Conservation (phyloP, 805 yeast species). For the Yarrowia sp. region DNA sequence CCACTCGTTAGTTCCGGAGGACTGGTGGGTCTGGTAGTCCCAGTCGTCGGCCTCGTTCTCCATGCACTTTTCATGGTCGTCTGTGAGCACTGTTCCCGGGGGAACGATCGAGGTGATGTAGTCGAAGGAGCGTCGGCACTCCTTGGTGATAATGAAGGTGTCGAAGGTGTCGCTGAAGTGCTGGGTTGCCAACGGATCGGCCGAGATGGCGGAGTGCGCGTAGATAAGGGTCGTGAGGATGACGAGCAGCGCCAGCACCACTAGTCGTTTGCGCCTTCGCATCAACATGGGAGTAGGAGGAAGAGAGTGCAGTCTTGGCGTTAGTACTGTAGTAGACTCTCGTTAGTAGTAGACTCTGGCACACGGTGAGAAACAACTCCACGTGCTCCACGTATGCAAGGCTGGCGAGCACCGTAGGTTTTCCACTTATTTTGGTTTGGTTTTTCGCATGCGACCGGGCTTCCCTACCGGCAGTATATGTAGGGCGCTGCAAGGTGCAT, state of each 20-base stretch:
- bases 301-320: too few species aligned
- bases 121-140: slow-evolving; percentile 7
- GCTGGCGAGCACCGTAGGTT: neutral
- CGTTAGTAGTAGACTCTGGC: too few species aligned
- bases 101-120: neutral
- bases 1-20: neutral
- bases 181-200: slow-evolving; percentile 1
- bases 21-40: neutral
- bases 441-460: neutral
- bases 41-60: neutral
- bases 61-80: neutral
- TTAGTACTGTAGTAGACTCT: too few species aligned
- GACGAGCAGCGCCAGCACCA: neutral
- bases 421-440: neutral
- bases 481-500: neutral
- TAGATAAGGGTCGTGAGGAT: neutral
- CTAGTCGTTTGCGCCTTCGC: slow-evolving; percentile 15
- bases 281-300: neutral
- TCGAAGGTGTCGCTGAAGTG: slow-evolving; percentile 8
- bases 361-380: neutral
- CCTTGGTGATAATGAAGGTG: slow-evolving; percentile 19
- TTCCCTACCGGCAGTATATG: neutral
- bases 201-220: neutral
- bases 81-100: neutral
- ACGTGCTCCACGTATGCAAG: neutral